These are phyloP conservation scores for Mycena metata DNA, from an alignment of 768 basidiomycete species.

Conservation along the genomic window DNA sequence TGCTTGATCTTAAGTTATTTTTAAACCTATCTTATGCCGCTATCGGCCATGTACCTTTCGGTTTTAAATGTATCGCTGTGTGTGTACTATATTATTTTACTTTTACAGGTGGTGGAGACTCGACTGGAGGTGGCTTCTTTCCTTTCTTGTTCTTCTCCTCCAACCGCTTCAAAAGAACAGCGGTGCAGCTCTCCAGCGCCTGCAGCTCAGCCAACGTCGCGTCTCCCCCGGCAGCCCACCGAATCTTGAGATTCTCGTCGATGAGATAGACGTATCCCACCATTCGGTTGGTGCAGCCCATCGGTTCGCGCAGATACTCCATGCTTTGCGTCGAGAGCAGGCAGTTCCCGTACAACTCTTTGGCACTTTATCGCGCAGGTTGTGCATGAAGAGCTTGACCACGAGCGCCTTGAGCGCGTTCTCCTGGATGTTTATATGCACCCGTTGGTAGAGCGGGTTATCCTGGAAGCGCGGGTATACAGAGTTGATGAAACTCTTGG, in stretches of 20 bases:
- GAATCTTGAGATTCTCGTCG: slow-evolving; percentile 85
- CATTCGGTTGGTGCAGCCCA: slow-evolving; percentile 91
- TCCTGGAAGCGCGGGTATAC: slow-evolving; percentile 65
- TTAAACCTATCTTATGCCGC: slow-evolving; percentile 11
- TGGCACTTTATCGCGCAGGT: slow-evolving; percentile 78
- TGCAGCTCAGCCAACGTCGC: slow-evolving; percentile 81
- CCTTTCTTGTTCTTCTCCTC: slow-evolving; percentile 49
- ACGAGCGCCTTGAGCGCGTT: slow-evolving; percentile 94
- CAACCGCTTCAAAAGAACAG: slow-evolving; percentile 75
- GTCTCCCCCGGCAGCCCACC: slow-evolving; percentile 94
- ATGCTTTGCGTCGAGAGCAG: slow-evolving; percentile 87
- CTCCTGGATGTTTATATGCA: slow-evolving; percentile 95
- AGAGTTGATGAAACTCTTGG: slow-evolving; percentile 74
- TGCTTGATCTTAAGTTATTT: slow-evolving; percentile 17
- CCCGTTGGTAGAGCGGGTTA: slow-evolving; percentile 75
- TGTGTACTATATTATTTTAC: too few relatives aligned
- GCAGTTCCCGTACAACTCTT: slow-evolving; percentile 76
- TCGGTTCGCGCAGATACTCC: slow-evolving; percentile 85
- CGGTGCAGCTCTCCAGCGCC: slow-evolving; percentile 76
- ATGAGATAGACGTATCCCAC: slow-evolving; percentile 94
- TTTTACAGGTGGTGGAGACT: slow-evolving; percentile 2
- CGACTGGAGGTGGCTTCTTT: slow-evolving; percentile 29
- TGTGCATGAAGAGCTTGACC: slow-evolving; percentile 85
- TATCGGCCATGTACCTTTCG: slow-evolving; percentile 8
- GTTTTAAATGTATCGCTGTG: too few relatives aligned